A percentile compares a stretch with the other conserved stretches of the same genome.
phyloP scores from a whole-genome alignment of 352 stramenopile species.

The Phytopythium chamaehyphon region DNA sequence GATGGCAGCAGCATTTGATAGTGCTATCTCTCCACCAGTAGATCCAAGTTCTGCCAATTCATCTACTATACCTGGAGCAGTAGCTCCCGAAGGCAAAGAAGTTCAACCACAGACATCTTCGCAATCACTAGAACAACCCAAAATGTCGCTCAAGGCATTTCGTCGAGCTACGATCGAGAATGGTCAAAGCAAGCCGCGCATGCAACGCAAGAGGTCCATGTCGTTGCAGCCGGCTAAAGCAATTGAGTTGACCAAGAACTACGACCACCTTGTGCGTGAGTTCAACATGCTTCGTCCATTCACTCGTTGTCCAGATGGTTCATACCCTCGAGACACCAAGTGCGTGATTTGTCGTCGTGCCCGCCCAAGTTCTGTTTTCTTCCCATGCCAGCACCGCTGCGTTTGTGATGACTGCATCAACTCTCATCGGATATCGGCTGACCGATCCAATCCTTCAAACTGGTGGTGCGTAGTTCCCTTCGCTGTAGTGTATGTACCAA shows the following conservation, averaged over 20 bases:
- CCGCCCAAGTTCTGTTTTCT: constrained; percentile 39
- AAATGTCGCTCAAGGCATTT: neutral
- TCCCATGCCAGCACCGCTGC: constrained; percentile 65
- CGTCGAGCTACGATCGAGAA: neutral
- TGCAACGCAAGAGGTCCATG: constrained; percentile 2
- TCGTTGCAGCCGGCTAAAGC: neutral
- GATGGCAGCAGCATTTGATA: too few relatives aligned
- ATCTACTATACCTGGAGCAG: too few relatives aligned
- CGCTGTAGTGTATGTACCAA: too few relatives aligned
- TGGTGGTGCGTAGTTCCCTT: constrained; percentile 48
- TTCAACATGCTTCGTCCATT: constrained; percentile 53
- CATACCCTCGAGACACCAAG: constrained; percentile 27
- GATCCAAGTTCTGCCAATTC: too few relatives aligned
- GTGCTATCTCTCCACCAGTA: too few relatives aligned
- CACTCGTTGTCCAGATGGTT: constrained; percentile 35
- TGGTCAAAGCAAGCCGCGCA: neutral
- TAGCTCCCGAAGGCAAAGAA: too few relatives aligned
- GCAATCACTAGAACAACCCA: neutral
- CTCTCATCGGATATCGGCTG: constrained; percentile 30
- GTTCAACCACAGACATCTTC: too few relatives aligned
- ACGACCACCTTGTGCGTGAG: constrained; percentile 42
- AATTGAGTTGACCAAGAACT: constrained; percentile 44
- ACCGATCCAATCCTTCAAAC: constrained; percentile 13
- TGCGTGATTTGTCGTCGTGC: constrained; percentile 44
- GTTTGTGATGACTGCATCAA: constrained; percentile 54